These are phyloP conservation scores for Trametes gibbosa DNA, from an alignment of 768 basidiomycete species.

Conservation along the genomic window DNA sequence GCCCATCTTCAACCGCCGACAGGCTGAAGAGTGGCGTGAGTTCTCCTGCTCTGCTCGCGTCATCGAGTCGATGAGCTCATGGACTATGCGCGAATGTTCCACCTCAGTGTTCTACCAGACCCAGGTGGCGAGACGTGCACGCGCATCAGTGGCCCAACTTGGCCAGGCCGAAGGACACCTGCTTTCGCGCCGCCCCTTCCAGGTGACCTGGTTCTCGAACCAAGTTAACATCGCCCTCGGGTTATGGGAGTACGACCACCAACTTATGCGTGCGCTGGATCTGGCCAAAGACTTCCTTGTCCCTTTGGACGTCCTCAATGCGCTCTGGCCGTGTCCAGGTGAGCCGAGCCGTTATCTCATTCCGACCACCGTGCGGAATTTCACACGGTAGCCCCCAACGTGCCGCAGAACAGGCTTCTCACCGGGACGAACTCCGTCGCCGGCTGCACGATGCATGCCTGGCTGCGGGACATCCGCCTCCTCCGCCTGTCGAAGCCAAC, in stretches of 20 bases:
- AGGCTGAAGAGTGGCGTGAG: conserved; percentile 80
- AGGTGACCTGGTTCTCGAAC: conserved; percentile 53
- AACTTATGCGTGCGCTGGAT: conserved; percentile 56
- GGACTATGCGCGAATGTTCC: neutral
- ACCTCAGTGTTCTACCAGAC: conserved; percentile 63
- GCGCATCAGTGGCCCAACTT: conserved; percentile 50
- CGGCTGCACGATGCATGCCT: conserved; percentile 26
- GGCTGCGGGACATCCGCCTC: conserved; percentile 22
- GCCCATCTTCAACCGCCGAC: conserved; percentile 64
- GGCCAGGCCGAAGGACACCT: conserved; percentile 50
- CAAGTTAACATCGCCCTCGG: conserved; percentile 45
- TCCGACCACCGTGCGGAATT: neutral
- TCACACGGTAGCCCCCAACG: neutral
- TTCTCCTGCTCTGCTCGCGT: conserved; percentile 18
- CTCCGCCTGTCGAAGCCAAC: conserved; percentile 20
- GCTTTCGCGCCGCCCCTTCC: conserved; percentile 66
- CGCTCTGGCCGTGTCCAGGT: conserved; percentile 64
- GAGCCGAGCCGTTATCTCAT: conserved; percentile 18
- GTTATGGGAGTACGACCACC: conserved; percentile 62
- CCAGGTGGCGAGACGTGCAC: conserved; percentile 61
- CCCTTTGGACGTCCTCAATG: conserved; percentile 64
- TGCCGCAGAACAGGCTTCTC: conserved; percentile 21
- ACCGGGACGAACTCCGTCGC: conserved; percentile 25
- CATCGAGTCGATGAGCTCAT: conserved; percentile 5
- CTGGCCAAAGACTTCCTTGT: conserved; percentile 63